Evolutionary conservation across 129 eudicot genomes (phyloP).

Genomic region (Centaurea solstitialis): DNA sequence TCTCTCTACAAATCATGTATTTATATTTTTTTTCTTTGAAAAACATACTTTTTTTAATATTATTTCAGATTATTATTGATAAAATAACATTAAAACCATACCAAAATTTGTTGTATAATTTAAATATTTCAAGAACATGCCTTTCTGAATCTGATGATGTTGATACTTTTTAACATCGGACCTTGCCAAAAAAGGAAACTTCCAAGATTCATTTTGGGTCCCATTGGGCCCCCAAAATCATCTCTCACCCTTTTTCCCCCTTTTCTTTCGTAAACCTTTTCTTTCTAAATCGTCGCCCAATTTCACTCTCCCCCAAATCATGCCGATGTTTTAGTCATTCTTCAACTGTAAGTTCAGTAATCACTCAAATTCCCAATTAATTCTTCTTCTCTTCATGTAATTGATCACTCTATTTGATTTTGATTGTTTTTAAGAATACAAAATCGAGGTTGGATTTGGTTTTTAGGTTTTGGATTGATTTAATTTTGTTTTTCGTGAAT

Average conservation of each 20-base stretch:
- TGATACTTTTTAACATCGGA: conserved; percentile 14
- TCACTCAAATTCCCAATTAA: neutral
- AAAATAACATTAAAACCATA: neutral
- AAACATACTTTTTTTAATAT: neutral
- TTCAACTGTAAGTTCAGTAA: conserved; percentile 23
- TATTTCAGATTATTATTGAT: neutral
- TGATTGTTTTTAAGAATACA: neutral
- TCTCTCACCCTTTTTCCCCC: neutral
- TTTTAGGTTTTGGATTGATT: neutral
- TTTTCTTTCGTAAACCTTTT: neutral
- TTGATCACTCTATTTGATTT: conserved; percentile 2
- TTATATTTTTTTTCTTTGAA: no score
- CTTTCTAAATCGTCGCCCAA: conserved; percentile 11
- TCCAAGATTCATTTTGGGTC: neutral
- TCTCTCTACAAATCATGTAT: neutral
- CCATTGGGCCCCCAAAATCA: neutral
- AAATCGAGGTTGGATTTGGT: neutral
- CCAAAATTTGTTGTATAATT: neutral
- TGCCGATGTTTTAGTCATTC: conserved; percentile 4
- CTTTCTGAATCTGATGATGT: conserved; percentile 3
- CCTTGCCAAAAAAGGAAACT: conserved; percentile 6
- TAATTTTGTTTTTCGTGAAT: conserved; percentile 2
- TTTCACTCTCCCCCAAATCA: neutral
- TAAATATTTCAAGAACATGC: neutral
- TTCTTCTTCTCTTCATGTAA: neutral